These are phyloP conservation scores for Prunus padus DNA, from an alignment of 306 rosid genomes.

Conservation along the genomic window DNA sequence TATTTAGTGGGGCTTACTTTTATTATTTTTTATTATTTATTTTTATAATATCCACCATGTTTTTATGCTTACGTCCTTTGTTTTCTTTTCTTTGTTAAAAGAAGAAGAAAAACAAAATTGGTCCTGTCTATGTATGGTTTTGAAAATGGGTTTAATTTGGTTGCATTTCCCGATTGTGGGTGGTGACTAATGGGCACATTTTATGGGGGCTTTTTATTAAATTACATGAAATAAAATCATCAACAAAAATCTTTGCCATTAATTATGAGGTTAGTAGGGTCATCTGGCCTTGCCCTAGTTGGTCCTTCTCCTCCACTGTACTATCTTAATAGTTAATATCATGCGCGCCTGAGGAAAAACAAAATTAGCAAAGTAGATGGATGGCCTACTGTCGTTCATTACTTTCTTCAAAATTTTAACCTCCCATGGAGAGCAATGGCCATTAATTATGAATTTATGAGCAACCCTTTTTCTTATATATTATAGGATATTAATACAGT, in stretches of 20 bases:
- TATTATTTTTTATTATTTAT: not conserved
- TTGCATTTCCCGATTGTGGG: constrained; percentile 14
- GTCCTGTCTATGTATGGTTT: constrained; percentile 4
- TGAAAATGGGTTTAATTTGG: constrained; percentile 4
- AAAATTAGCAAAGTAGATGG: not conserved
- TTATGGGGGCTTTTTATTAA: not conserved
- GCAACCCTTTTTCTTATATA: too few relatives aligned
- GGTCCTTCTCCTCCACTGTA: constrained; percentile 20
- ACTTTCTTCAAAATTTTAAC: not conserved
- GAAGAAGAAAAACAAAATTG: not conserved
- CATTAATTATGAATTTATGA: too few relatives aligned
- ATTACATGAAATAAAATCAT: not conserved
- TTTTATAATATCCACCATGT: not conserved
- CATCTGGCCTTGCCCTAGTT: not conserved
- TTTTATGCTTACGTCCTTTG: not conserved
- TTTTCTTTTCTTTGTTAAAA: not conserved
- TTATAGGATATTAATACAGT: too few relatives aligned
- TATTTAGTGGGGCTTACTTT: not conserved
- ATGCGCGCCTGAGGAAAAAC: not conserved
- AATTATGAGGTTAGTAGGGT: constrained; percentile 18
- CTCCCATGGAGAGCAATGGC: not conserved
- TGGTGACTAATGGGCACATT: constrained; percentile 9
- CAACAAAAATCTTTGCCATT: not conserved
- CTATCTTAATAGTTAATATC: not conserved
- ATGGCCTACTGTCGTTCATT: not conserved